Conservation (phyloP, 2,329 filamentous ascomycete genomes). For the Rasamsonia emersonii region DNA sequence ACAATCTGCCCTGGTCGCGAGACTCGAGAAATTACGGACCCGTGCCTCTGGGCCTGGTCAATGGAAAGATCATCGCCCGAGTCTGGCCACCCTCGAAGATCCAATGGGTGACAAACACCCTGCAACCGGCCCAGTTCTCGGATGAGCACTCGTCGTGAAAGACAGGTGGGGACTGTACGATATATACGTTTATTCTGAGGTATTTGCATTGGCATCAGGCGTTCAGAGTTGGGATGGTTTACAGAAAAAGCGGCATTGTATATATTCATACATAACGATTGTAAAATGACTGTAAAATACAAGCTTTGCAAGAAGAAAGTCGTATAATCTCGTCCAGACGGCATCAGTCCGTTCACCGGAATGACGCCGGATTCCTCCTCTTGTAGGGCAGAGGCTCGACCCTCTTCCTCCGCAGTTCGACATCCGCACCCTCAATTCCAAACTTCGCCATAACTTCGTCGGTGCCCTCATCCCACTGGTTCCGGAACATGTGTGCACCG, state of each 20-base stretch:
- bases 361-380: constrained; percentile 44
- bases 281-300: constrained; percentile 29
- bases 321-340: constrained; percentile 5
- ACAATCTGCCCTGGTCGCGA: constrained; percentile 74
- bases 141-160: constrained; percentile 5
- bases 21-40: constrained; percentile 86
- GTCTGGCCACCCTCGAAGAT: constrained; percentile 28
- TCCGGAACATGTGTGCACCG: constrained; percentile 81
- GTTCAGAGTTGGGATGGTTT: too few relatives aligned
- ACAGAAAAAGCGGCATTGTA: constrained; percentile 17
- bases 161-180: constrained; percentile 2
- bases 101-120: constrained; percentile 28
- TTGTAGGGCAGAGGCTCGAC: constrained; percentile 60
- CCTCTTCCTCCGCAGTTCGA: constrained; percentile 77
- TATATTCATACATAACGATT: constrained; percentile 36
- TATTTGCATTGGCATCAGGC: too few relatives aligned
- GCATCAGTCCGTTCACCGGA: constrained; percentile 25
- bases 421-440: constrained; percentile 63
- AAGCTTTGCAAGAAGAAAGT: constrained; percentile 12
- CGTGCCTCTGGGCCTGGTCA: constrained; percentile 73
- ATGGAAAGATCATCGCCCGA: constrained; percentile 65
- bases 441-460: constrained; percentile 77
- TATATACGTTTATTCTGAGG: too few relatives aligned
- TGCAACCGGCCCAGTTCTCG: constrained; percentile 23
- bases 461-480: constrained; percentile 80